These are phyloP conservation scores for Salix dunnii DNA, from an alignment of 345 rosid genomes.

Conservation along the genomic window DNA sequence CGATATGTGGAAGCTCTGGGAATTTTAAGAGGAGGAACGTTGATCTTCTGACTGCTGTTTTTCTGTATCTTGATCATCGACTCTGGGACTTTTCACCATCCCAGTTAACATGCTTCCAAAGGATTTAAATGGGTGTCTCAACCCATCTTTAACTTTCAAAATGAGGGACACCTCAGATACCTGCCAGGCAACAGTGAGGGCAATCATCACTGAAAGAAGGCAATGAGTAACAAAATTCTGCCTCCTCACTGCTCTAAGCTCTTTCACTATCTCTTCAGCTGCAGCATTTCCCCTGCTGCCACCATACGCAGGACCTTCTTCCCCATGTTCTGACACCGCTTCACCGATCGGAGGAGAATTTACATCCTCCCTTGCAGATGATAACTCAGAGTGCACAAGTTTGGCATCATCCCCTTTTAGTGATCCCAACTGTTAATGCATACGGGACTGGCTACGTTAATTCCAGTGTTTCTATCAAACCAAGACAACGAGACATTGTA, in stretches of 20 bases:
- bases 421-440: conserved; percentile 43
- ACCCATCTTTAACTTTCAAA: conserved; percentile 48
- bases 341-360: conserved; percentile 15
- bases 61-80: conserved; percentile 3
- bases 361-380: conserved; percentile 10
- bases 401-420: conserved; percentile 21
- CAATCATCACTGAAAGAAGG: conserved; percentile 62
- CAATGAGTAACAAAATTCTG: conserved; percentile 71
- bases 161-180: conserved; percentile 66
- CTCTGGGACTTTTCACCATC: conserved; percentile 25
- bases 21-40: conserved; percentile 27
- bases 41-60: conserved; percentile 14
- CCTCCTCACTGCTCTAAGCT: conserved; percentile 51
- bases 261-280: conserved; percentile 51
- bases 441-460: neutral
- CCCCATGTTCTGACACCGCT: neutral
- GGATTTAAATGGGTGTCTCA: conserved; percentile 64
- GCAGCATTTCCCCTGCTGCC: conserved; percentile 6
- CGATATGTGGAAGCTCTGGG: conserved; percentile 53
- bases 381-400: conserved; percentile 5
- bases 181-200: conserved; percentile 71
- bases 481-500: neutral
- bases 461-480: no score
- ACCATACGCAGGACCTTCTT: neutral
- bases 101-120: conserved; percentile 45